phyloP scores from a whole-genome alignment of 805 yeast genomes.

The Kregervanrija fluxuum region DNA sequence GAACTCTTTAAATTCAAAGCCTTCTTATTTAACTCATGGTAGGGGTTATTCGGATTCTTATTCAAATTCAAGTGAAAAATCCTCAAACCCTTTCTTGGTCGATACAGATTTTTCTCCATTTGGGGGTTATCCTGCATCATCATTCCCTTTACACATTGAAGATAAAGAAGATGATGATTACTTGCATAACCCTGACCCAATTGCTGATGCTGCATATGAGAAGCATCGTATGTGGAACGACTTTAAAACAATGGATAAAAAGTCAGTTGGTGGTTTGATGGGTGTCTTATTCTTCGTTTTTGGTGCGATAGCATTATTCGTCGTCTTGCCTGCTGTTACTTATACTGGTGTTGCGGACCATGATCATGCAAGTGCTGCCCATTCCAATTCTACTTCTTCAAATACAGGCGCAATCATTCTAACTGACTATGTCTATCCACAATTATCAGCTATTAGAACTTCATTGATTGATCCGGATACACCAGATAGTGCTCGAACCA shows the following conservation, averaged over 20 bases:
- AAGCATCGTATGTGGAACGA: slow-evolving; percentile 59
- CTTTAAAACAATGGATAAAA: slow-evolving; percentile 56
- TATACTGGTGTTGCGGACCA: slow-evolving; percentile 56
- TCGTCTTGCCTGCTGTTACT: slow-evolving; percentile 78
- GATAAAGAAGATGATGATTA: slow-evolving; percentile 95
- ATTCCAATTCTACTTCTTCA: neutral
- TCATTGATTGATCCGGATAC: slow-evolving; percentile 67
- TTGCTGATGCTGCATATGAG: slow-evolving; percentile 81
- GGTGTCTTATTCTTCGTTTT: slow-evolving; percentile 52
- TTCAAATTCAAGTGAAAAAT: slow-evolving; percentile 16
- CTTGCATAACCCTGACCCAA: slow-evolving; percentile 93
- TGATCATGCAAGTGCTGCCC: slow-evolving; percentile 2
- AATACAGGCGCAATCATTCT: slow-evolving; percentile 19
- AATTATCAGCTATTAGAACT: slow-evolving; percentile 51
- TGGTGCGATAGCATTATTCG: slow-evolving; percentile 62
- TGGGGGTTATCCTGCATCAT: slow-evolving; percentile 93
- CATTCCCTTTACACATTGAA: slow-evolving; percentile 84
- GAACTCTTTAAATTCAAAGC: slow-evolving; percentile 34
- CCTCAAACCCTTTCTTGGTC: slow-evolving; percentile 34
- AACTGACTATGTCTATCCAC: slow-evolving; percentile 51
- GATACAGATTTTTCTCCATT: slow-evolving; percentile 78
- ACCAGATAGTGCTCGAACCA: slow-evolving; percentile 40
- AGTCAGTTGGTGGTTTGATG: slow-evolving; percentile 53
- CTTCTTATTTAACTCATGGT: slow-evolving; percentile 3
- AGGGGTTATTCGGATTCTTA: slow-evolving; percentile 9